A percentile compares a stretch with the other conserved stretches of the same genome.
Evolutionary conservation across 768 basidiomycete genomes (phyloP).

Genomic region (Kwoniella mangroviensis): DNA sequence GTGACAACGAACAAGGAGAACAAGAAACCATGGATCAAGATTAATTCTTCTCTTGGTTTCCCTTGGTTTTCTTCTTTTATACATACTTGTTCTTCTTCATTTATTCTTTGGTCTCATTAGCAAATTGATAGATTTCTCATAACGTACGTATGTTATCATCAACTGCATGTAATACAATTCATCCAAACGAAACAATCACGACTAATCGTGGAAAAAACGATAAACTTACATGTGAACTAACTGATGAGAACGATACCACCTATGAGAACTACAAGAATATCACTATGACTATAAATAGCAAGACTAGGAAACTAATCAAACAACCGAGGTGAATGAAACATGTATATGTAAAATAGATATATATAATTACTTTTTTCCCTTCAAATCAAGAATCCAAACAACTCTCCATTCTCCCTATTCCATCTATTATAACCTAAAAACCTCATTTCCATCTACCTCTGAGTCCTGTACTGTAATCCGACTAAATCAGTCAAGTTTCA

Average conservation of each 20-base stretch:
- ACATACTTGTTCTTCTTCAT: neutral
- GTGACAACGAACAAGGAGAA: constrained; percentile 13
- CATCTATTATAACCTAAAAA: no score
- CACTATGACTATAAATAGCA: neutral
- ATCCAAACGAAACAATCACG: no score
- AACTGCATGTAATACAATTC: constrained; percentile 22
- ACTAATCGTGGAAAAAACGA: no score
- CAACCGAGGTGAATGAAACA: neutral
- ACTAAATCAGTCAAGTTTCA: neutral
- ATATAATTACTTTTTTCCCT: neutral
- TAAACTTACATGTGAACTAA: no score
- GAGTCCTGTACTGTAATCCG: no score
- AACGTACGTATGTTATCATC: neutral
- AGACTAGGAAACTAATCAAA: neutral
- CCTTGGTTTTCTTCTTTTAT: neutral
- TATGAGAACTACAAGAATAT: constrained; percentile 13
- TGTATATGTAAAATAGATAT: neutral
- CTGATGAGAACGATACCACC: neutral
- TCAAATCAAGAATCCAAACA: neutral
- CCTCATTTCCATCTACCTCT: no score
- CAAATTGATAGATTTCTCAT: no score
- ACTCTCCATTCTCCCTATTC: no score
- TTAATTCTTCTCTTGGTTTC: constrained; percentile 4
- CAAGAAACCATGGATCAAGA: constrained; percentile 38
- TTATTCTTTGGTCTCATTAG: no score